Evolutionary conservation across 2,329 filamentous ascomycete genomes (phyloP).

Genomic region (Phoma sp.): DNA sequence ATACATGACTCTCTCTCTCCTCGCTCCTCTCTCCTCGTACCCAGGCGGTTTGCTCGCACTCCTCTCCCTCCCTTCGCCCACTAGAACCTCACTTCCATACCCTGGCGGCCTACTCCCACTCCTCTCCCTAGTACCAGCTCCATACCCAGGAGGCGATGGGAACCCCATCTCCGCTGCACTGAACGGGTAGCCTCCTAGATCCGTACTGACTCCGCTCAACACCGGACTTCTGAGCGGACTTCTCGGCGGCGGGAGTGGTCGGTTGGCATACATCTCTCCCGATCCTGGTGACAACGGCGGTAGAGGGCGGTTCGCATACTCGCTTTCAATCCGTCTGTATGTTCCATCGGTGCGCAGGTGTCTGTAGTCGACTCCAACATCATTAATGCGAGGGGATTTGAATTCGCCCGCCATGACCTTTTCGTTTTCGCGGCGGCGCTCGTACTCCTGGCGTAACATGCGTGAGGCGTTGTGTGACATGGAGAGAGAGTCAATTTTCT

Average conservation of each 20-base stretch:
- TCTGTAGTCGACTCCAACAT: constrained; percentile 1
- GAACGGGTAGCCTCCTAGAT: constrained; percentile 27
- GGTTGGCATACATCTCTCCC: background rate
- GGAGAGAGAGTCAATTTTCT: constrained; percentile 43
- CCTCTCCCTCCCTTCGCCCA: background rate
- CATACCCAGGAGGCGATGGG: constrained; percentile 29
- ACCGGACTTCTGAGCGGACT: constrained; percentile 17
- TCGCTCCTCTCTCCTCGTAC: constrained; percentile 1
- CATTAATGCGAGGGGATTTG: constrained; percentile 19
- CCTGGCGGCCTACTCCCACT: constrained; percentile 3
- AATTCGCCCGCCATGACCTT: constrained; percentile 39
- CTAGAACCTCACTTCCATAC: background rate
- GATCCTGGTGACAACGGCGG: background rate
- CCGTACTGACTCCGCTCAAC: constrained; percentile 5
- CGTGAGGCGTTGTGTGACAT: constrained; percentile 19
- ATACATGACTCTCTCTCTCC: constrained; percentile 1
- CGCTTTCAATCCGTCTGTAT: background rate
- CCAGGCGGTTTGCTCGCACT: constrained; percentile 4
- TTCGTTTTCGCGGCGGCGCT: constrained; percentile 37
- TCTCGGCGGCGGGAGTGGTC: constrained; percentile 9
- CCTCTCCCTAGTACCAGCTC: background rate
- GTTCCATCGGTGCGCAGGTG: background rate
- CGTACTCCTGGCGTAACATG: constrained; percentile 24
- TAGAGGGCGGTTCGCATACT: background rate
- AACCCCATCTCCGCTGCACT: constrained; percentile 24